Evolutionary conservation across 2,329 filamentous ascomycete species (phyloP), one percentile per base, ranked within the genome.

Genomic region (Diplodia intermedia): DNA sequence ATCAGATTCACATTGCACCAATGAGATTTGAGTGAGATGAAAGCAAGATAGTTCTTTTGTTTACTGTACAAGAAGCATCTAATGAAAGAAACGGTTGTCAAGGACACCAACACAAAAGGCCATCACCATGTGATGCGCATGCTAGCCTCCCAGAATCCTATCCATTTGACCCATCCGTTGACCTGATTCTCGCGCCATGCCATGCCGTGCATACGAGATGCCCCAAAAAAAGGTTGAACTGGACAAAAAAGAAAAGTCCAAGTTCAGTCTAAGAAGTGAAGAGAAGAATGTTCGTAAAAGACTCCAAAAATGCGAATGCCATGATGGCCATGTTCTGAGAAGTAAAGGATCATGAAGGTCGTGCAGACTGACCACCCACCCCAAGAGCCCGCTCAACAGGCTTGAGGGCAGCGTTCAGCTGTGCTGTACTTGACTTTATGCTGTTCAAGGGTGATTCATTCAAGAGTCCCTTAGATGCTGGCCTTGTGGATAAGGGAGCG

Each of bases 61-160:
- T 43, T n/a, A 43, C 40, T 43, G 33, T 56, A 31, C 26, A 56
- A 12, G 11, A 31, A 18, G 23, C 52, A 54, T 54, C 52, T 20
- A 36, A 36, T 29, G 26, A 54, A 11, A 54, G 23, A 33, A 56
- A 26, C 8, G 26, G 26, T 43, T 18, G 15, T n/a, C 50, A 20
- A 60, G 26, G 23, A 14, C 54, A 15, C 23, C 38, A 26, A 26
- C 15, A 92, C 31, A 92, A 91, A 92, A 92, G 18, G 38, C 38
- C 9, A 61, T 26, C 56, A 18, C 56, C 15, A 61, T 49, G 40
- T 38, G n/a, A 61, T 61, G 56, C 12, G 56, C 56, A 61, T 61
- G 56, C 40, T 60, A 61, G 18, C 31, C 33, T 33, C 53, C 20
- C n/a, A 56, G 18, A 31, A 56, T 36, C 53, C 53, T n/a, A 47